Percentiles rank a stretch among this genome's conserved stretches.
These are phyloP conservation scores for Grosmannia penicillata DNA, from an alignment of 2,329 filamentous ascomycete species.

Conservation along the genomic window DNA sequence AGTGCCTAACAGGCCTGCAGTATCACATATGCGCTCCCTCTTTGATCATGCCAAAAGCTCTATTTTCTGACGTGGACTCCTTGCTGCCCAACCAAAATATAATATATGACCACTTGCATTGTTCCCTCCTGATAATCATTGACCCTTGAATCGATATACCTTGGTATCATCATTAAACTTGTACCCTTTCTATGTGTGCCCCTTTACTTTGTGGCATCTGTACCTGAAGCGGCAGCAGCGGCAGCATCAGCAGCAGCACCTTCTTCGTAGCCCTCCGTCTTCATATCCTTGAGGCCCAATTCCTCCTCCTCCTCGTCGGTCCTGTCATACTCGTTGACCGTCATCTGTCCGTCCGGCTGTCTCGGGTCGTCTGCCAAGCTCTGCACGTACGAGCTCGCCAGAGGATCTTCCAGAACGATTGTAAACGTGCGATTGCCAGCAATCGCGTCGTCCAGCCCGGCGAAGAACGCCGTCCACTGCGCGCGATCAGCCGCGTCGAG, in stretches of 20 bases:
- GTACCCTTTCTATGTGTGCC: too few relatives aligned
- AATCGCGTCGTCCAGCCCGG: conserved; percentile 60
- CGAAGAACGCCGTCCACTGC: conserved; percentile 74
- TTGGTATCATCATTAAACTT: too few relatives aligned
- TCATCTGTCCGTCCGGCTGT: conserved; percentile 62
- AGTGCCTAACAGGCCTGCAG: too few relatives aligned
- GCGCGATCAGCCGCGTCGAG: conserved; percentile 48
- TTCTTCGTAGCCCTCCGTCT: conserved; percentile 70
- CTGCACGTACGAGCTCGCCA: conserved; percentile 90
- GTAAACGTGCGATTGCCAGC: conserved; percentile 68
- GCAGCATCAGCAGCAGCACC: conserved; percentile 19
- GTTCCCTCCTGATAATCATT: too few relatives aligned
- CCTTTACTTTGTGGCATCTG: background rate
- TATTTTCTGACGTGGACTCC: too few relatives aligned
- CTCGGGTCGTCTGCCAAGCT: conserved; percentile 63
- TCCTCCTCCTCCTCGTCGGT: conserved; percentile 91
- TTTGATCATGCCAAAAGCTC: too few relatives aligned
- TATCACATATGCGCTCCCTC: too few relatives aligned
- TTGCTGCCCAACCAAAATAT: too few relatives aligned
- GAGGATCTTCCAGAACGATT: conserved; percentile 69
- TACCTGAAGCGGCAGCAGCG: background rate
- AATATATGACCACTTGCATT: too few relatives aligned
- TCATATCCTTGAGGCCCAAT: conserved; percentile 82
- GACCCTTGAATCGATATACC: too few relatives aligned
- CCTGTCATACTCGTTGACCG: conserved; percentile 66